Percentiles rank a stretch among this genome's conserved stretches.
Conservation (phyloP, 2,329 filamentous ascomycete species). For the Nigrospora sphaerica region DNA sequence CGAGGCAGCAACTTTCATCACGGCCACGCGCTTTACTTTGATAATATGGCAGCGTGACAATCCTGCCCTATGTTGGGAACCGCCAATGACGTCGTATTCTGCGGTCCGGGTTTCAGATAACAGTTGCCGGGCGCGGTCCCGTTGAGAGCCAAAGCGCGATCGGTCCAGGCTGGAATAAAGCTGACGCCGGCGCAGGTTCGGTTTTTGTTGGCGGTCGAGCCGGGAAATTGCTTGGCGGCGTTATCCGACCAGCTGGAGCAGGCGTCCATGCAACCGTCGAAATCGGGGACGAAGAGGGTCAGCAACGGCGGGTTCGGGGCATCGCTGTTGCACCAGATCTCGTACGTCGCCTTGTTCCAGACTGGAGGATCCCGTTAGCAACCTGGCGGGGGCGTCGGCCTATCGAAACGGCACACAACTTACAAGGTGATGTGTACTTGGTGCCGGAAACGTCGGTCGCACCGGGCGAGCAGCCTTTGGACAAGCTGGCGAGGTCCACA, state of each 20-base stretch:
- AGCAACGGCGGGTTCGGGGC: slow-evolving; percentile 27
- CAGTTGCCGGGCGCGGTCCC: slow-evolving; percentile 35
- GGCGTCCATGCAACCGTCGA: slow-evolving; percentile 39
- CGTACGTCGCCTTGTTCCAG: slow-evolving; percentile 27
- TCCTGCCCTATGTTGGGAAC: slow-evolving; percentile 24
- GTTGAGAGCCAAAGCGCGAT: slow-evolving; percentile 21
- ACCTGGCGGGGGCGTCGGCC: background rate
- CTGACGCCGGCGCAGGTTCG: slow-evolving; percentile 30
- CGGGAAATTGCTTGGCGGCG: slow-evolving; percentile 16
- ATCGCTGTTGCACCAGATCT: slow-evolving; percentile 36
- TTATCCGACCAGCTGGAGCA: slow-evolving; percentile 33
- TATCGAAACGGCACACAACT: slow-evolving; percentile 8
- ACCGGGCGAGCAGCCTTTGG: slow-evolving; percentile 26
- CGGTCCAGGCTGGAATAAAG: slow-evolving; percentile 36
- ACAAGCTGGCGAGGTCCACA: slow-evolving; percentile 8
- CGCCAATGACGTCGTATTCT: slow-evolving; percentile 19
- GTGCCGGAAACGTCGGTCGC: slow-evolving; percentile 27
- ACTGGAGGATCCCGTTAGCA: slow-evolving; percentile 20
- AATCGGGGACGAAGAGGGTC: slow-evolving; percentile 33
- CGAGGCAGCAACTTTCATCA: too few relatives aligned
- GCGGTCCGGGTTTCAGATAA: slow-evolving; percentile 33
- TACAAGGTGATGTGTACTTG: slow-evolving; percentile 31
- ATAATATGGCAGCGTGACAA: slow-evolving; percentile 23
- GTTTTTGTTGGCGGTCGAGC: slow-evolving; percentile 15
- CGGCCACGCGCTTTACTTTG: background rate